Base-by-base conservation (phyloP, 176 grass and related monocot species). In the Saccharum officinarum region DNA sequence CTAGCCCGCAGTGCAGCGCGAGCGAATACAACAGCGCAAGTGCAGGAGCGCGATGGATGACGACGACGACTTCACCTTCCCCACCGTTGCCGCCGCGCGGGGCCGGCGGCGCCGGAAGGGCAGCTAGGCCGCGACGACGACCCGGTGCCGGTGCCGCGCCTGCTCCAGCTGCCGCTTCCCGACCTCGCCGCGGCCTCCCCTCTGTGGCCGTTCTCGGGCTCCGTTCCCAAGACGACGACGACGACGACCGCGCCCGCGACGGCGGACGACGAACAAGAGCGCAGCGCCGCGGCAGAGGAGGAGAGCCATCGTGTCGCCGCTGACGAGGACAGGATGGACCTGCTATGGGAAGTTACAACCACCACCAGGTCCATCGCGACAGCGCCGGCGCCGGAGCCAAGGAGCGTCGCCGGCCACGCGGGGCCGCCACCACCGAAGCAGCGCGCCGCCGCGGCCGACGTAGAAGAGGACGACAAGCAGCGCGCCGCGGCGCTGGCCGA, bases 1-100 rank as follows among this genome's bases (percentile, higher is more conserved):
- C 44, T 28, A 13, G 36, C 67, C 42, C 42, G 42, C 9, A 46
- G 45, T 12, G 20, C 44, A 18, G 42, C 25, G 14, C 8, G 23
- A 28, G 28, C 26, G 16, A 75, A 33, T 4, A 17, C 70, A 73
- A 45, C 70, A 33, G 42, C 13, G 8, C 72, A 20, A 20, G 4
- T 7, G 44, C 44, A 10, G 4, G 13, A 7, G 2, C 18, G 42
- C 26, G 1, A 52, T 37, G 65, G 79, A 52, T 1, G 79, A 57
- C 12, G 77, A 68, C 25, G 77, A 68, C 25, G 85, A 87, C 71
- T 87, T 87, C 85, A 82, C 78, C 78, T 82, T 87, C 78, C 78
- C 85, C 46, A 76, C 77, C 7, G 17, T 62, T 7, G 42, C 8
- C 10, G 42, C 76, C 12, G 6, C 55, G 14, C 46, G 14, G 15